Evolutionary conservation across 2,329 filamentous ascomycete species (phyloP).

Genomic region (Orbilia brochopaga): DNA sequence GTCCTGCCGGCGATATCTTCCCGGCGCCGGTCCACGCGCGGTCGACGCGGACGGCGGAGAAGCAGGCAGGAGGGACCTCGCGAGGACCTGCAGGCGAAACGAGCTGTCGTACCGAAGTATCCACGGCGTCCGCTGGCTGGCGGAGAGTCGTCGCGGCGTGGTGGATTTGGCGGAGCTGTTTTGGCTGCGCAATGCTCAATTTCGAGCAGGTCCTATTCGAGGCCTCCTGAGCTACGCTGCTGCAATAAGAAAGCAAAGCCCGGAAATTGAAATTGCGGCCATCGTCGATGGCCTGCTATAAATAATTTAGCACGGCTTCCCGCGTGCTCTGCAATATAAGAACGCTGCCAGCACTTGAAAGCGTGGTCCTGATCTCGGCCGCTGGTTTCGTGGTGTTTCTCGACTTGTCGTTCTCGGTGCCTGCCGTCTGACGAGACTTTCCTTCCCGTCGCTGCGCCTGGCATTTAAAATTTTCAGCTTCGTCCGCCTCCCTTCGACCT

Average conservation of each 20-base stretch:
- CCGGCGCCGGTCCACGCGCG: background rate
- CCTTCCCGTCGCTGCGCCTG: background rate
- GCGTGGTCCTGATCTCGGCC: too few species aligned
- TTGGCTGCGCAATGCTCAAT: background rate
- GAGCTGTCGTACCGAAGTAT: background rate
- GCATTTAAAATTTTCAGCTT: background rate
- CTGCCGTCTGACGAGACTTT: background rate
- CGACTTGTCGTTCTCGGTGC: too few species aligned
- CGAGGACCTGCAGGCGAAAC: background rate
- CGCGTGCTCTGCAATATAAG: background rate
- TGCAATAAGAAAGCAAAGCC: background rate
- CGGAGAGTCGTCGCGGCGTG: background rate
- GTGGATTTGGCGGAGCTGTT: background rate
- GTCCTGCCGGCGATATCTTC: too few species aligned
- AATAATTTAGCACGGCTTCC: background rate
- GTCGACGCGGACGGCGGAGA: background rate
- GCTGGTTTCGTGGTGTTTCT: too few species aligned
- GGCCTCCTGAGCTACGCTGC: background rate
- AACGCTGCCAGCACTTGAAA: too few species aligned
- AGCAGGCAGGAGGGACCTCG: background rate
- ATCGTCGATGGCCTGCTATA: background rate
- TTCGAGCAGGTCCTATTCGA: constrained; percentile 3
- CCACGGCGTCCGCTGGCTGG: background rate
- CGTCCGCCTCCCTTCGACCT: background rate
- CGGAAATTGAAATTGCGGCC: background rate